Conservation (phyloP, 2,329 filamentous ascomycete genomes). For the Paradendryphiella salina region DNA sequence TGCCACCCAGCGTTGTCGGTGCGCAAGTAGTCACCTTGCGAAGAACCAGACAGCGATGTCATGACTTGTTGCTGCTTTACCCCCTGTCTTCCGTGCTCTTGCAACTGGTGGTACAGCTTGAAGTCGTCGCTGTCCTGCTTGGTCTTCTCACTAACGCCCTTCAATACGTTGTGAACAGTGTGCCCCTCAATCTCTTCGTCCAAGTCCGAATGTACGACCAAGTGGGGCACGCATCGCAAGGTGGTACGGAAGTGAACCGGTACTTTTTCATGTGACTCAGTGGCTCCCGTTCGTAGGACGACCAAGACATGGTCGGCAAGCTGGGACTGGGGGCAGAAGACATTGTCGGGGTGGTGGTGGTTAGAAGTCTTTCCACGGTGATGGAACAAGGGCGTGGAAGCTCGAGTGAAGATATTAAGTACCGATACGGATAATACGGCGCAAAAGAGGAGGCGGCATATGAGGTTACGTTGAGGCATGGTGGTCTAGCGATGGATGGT, state of each 20-base stretch:
- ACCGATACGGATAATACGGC: slow-evolving; percentile 41
- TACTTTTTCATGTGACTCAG: slow-evolving; percentile 61
- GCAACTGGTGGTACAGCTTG: slow-evolving; percentile 56
- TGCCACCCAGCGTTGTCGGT: slow-evolving; percentile 53
- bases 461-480: slow-evolving; percentile 41
- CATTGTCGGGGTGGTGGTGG: slow-evolving; percentile 18
- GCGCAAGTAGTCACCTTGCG: slow-evolving; percentile 42
- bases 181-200: slow-evolving; percentile 57
- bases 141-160: slow-evolving; percentile 47
- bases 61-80: slow-evolving; percentile 39
- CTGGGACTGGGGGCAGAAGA: slow-evolving; percentile 40
- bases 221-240: slow-evolving; percentile 59
- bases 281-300: slow-evolving; percentile 63
- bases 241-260: slow-evolving; percentile 62
- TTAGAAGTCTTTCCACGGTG: slow-evolving; percentile 30
- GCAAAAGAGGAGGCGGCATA: slow-evolving; percentile 41
- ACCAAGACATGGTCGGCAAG: slow-evolving; percentile 58
- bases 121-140: slow-evolving; percentile 54
- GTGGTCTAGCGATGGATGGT: slow-evolving; percentile 7
- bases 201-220: slow-evolving; percentile 62
- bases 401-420: slow-evolving; percentile 41
- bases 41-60: slow-evolving; percentile 38
- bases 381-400: slow-evolving; percentile 35
- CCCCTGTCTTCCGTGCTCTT: slow-evolving; percentile 51
- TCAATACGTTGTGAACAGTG: slow-evolving; percentile 55